Conservation (phyloP, 352 stramenopile genomes). For the Ophiocytium majus region DNA sequence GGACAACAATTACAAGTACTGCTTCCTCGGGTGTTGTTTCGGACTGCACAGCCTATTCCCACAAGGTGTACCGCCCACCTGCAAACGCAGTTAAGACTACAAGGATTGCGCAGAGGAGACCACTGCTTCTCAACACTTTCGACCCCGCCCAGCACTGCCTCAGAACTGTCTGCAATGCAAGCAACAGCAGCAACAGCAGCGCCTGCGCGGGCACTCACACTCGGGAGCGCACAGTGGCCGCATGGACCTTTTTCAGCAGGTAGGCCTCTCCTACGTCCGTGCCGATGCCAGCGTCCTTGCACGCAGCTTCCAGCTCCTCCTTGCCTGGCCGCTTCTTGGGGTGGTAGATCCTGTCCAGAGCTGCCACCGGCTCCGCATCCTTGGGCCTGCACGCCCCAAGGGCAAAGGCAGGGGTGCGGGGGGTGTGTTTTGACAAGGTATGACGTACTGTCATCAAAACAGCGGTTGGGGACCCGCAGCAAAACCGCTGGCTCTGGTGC, state of each 20-base stretch:
- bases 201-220: constrained; percentile 5
- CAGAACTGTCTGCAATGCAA: too few relatives aligned
- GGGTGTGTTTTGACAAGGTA: neutral
- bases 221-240: neutral
- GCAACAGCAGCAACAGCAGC: too few relatives aligned
- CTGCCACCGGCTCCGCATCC: neutral
- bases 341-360: constrained; percentile 10
- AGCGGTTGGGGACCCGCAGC: neutral
- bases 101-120: too few relatives aligned
- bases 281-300: neutral
- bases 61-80: too few relatives aligned
- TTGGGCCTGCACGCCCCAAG: neutral
- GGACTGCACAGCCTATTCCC: too few relatives aligned
- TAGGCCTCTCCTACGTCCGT: neutral
- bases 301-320: neutral
- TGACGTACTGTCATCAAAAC: neutral
- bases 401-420: neutral
- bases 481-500: neutral
- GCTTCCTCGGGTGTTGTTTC: too few relatives aligned
- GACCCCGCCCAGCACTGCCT: too few relatives aligned
- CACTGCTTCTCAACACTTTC: too few relatives aligned
- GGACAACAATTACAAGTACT: too few relatives aligned
- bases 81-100: too few relatives aligned
- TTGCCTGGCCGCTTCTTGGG: neutral
- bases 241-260: neutral